Evolutionary conservation across 345 rosid species (phyloP).

Genomic region (Aquilaria yunnanensis): DNA sequence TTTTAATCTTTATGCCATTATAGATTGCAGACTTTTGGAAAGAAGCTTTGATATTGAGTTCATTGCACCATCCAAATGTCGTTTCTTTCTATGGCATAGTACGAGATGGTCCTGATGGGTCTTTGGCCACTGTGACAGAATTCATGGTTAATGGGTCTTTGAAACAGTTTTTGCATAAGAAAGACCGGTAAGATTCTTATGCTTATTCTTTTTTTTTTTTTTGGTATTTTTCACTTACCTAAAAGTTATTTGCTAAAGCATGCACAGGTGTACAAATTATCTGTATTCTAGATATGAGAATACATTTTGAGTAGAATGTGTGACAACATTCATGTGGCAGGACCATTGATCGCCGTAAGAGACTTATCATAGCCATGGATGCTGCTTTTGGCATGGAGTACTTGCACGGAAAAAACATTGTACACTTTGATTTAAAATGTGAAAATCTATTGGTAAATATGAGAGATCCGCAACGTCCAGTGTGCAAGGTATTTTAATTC

Average conservation of each 20-base stretch:
- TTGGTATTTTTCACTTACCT: conserved; percentile 7
- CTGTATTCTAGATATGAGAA: conserved; percentile 6
- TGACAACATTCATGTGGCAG: conserved; percentile 37
- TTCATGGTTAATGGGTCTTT: conserved; percentile 98
- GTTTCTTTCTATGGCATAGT: conserved; percentile 98
- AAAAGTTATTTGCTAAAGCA: conserved; percentile 2
- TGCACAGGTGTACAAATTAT: not conserved
- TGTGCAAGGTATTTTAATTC: conserved; percentile 69
- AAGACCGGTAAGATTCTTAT: conserved; percentile 60
- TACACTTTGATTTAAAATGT: conserved; percentile 96
- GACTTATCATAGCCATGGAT: conserved; percentile 98
- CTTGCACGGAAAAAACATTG: conserved; percentile 93
- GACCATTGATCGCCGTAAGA: conserved; percentile 98
- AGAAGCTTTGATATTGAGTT: conserved; percentile 90
- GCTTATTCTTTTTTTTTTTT: conserved; percentile 12
- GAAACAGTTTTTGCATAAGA: conserved; percentile 96
- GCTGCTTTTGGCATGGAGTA: conserved; percentile 99
- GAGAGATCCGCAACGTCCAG: conserved; percentile 98
- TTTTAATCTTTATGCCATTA: conserved; percentile 20
- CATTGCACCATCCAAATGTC: conserved; percentile 98
- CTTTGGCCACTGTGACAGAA: conserved; percentile 92
- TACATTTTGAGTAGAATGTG: conserved; percentile 10
- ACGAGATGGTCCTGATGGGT: conserved; percentile 98
- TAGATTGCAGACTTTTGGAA: conserved; percentile 99
- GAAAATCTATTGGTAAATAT: conserved; percentile 95